Conservation (phyloP, 352 stramenopile genomes). For the Pythium biforme region DNA sequence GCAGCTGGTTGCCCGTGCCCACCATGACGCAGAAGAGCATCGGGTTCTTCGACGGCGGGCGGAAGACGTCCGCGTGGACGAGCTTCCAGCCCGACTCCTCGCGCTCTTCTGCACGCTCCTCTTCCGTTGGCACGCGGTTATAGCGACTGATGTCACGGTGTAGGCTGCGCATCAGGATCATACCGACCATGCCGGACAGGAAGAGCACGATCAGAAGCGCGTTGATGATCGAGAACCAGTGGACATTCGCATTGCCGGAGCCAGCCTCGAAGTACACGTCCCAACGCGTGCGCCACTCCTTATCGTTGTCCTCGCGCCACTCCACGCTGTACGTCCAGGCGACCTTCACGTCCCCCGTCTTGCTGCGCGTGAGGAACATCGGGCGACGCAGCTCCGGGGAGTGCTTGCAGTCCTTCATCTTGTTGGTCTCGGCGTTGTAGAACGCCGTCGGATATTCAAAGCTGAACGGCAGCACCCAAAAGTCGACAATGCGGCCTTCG, state of each 20-base stretch:
- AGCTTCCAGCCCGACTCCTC: constrained; percentile 99
- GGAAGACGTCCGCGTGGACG: constrained; percentile 99
- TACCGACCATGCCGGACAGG: constrained; percentile 97
- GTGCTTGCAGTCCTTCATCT: constrained; percentile 76
- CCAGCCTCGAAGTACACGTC: constrained; percentile 97
- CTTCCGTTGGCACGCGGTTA: constrained; percentile 95
- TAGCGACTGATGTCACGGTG: constrained; percentile 98
- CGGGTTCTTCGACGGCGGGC: constrained; percentile 92
- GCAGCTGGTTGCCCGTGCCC: constrained; percentile 96
- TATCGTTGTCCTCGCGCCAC: constrained; percentile 94
- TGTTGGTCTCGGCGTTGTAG: constrained; percentile 58
- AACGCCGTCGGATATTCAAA: constrained; percentile 91
- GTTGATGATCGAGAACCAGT: constrained; percentile 99
- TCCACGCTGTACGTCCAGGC: constrained; percentile 98
- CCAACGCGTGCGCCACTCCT: constrained; percentile 98
- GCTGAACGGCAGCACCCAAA: constrained; percentile 97
- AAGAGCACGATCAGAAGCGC: constrained; percentile 99
- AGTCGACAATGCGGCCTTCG: constrained; percentile 97
- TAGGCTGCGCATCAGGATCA: constrained; percentile 98
- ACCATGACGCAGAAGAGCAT: constrained; percentile 98
- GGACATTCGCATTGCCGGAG: constrained; percentile 93
- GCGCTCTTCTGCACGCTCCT: constrained; percentile 97
- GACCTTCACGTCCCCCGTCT: constrained; percentile 80
- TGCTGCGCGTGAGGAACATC: constrained; percentile 83
- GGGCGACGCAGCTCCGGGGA: constrained; percentile 59